phyloP scores from a whole-genome alignment of 345 rosid species.

The Leavenworthia alabamica region DNA sequence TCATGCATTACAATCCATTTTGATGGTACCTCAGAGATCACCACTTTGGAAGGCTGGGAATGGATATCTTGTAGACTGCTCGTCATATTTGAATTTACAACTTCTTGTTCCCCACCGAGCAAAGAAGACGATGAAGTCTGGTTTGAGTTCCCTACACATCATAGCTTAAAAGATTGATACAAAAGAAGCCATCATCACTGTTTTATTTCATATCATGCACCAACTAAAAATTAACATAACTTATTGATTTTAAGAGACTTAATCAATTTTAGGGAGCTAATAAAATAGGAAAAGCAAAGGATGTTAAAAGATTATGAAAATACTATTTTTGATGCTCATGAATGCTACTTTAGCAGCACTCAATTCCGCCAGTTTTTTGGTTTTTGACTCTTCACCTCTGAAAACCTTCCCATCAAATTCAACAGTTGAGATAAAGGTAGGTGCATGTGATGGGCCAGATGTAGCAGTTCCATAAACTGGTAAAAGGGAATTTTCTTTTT shows the following conservation, averaged over 20 bases:
- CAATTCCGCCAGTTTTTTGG: constrained; percentile 57
- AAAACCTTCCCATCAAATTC: constrained; percentile 37
- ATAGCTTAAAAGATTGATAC: neutral
- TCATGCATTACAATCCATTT: constrained; percentile 18
- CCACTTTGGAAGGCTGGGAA: constrained; percentile 13
- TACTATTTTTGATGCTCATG: constrained; percentile 30
- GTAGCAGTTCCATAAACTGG: constrained; percentile 41
- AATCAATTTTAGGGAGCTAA: neutral
- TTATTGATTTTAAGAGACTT: neutral
- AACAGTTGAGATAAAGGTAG: constrained; percentile 44
- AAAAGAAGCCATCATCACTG: neutral
- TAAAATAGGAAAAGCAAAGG: neutral
- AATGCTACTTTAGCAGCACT: constrained; percentile 71
- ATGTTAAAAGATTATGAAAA: neutral
- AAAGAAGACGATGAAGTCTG: neutral
- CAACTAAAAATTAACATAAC: neutral
- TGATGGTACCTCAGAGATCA: constrained; percentile 24
- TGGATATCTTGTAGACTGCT: constrained; percentile 3
- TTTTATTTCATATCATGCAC: neutral
- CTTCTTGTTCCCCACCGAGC: constrained; percentile 19
- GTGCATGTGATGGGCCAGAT: constrained; percentile 47
- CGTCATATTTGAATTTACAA: neutral
- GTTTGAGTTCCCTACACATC: constrained; percentile 10
- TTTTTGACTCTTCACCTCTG: constrained; percentile 43
- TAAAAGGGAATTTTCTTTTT: constrained; percentile 33